Conservation (phyloP, 306 rosid genomes). For the Boehmeria nivea region DNA sequence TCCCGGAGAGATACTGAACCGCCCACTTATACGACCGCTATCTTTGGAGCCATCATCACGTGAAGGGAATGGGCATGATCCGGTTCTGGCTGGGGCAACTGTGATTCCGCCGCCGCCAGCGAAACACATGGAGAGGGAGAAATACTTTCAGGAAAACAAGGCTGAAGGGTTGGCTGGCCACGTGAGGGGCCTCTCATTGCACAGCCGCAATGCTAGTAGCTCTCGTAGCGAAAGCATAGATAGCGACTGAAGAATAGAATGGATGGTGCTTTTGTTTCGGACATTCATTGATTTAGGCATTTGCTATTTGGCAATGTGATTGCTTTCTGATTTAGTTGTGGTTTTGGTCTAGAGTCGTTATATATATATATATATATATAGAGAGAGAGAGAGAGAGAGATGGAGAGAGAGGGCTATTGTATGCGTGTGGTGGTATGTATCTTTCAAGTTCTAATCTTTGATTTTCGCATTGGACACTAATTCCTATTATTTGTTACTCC, state of each 20-base stretch:
- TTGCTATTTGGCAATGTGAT: conserved; percentile 11
- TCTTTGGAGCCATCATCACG: conserved; percentile 37
- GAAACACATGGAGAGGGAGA: conserved; percentile 81
- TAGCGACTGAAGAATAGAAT: conserved; percentile 42
- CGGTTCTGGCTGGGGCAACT: conserved; percentile 34
- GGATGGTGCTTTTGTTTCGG: conserved; percentile 11
- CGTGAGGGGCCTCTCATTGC: conserved; percentile 72
- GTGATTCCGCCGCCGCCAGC: conserved; percentile 90
- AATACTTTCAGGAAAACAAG: conserved; percentile 74
- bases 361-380: too few relatives aligned
- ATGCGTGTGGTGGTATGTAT: too few relatives aligned
- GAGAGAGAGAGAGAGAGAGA: too few relatives aligned
- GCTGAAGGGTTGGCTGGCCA: too few relatives aligned
- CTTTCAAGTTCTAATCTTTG: too few relatives aligned
- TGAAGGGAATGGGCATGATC: conserved; percentile 21
- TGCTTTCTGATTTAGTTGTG: conserved; percentile 26
- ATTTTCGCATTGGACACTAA: neutral
- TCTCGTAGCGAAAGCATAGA: conserved; percentile 86
- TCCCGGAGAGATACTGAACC: conserved; percentile 55
- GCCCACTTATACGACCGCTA: conserved; percentile 75
- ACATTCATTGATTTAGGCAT: conserved; percentile 5
- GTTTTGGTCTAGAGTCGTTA: conserved; percentile 7
- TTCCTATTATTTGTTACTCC: neutral
- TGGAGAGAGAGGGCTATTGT: too few relatives aligned
- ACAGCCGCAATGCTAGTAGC: conserved; percentile 75